Evolutionary conservation across 73 alveolate species (phyloP).

Genomic region (Diophrys sp.): DNA sequence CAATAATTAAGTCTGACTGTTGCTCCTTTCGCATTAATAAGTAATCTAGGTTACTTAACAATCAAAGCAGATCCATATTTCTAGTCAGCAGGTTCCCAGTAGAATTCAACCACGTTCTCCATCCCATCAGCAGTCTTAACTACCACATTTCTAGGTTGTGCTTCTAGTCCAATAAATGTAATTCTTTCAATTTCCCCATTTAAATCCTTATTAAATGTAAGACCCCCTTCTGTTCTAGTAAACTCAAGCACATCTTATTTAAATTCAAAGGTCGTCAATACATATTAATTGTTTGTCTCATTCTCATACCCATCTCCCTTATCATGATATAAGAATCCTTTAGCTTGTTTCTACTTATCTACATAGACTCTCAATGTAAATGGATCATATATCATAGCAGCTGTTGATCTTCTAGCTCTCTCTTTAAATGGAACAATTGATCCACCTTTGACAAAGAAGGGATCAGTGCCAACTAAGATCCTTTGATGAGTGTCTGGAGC

Average conservation of each 20-base stretch:
- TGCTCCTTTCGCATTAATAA: background rate
- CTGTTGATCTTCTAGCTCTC: constrained; percentile 17
- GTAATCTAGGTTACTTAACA: background rate
- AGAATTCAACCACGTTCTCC: background rate
- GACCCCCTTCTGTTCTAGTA: background rate
- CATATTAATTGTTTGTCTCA: background rate
- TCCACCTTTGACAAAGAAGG: constrained; percentile 55
- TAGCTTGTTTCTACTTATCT: constrained; percentile 29
- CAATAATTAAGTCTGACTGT: background rate
- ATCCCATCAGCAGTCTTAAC: background rate
- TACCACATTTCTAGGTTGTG: background rate
- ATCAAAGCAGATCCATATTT: background rate
- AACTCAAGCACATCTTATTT: background rate
- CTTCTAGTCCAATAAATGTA: background rate
- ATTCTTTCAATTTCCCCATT: background rate
- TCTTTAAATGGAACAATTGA: constrained; percentile 32
- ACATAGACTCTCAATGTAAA: constrained; percentile 35
- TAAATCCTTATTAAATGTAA: background rate
- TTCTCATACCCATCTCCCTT: constrained; percentile 30
- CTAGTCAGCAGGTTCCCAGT: background rate
- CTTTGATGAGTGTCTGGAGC: background rate
- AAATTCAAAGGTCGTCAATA: background rate
- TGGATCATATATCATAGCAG: constrained; percentile 26
- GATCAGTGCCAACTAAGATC: constrained; percentile 14
- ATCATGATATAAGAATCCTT: constrained; percentile 55